Base-by-base conservation (phyloP, 148 eudicot genomes). In the Vaccinium corymbosum region DNA sequence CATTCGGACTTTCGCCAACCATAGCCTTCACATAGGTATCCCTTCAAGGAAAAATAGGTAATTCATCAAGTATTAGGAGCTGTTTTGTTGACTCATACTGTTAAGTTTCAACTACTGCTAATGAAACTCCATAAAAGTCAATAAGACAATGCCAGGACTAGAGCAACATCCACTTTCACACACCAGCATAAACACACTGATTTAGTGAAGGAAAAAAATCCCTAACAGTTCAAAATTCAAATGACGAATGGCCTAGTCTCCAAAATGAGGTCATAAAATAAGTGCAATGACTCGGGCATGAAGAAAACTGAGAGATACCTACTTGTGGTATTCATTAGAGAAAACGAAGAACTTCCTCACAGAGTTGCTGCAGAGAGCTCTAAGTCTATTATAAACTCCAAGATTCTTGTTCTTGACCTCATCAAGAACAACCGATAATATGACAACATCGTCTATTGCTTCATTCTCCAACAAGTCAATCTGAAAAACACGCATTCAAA, bases 1-100 rank as follows among this genome's bases (percentile, higher is more conserved):
- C 99, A 88, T 97, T 97, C 86, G 97, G 95, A 90, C 90, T 94
- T 89, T 97, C 99, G 70, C 95, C 97, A 70, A 85, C 92, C 97
- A 94, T 94, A 70, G 91, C 89, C 88, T 93, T 93, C 90, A 97
- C 92, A 85, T 91, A 97, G 80, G 99, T 97, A 81, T 97, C 99
- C 93, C 99, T 97, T 80, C 62, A 88, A 57, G 84, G 52, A 71
- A 84, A 76, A 42, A 80, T 0, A 73, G n/a, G 78, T 25, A 79
- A 79, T 20, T 16, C 51, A 8, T 51, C 57, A 80, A 83, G 80
- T 17, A 76, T 71, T 53, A 79, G 81, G 14, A 79, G 50, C 49
- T 29, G 7, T 25, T 79, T 55, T 1, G 7, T 77, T 48, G 51
- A 80, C 75, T 61, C 55, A 27, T 75, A 38, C 4, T 25, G 53